Evolutionary conservation across 768 basidiomycete genomes (phyloP), one percentile per base, ranked within the genome.

Genomic region (Kwoniella shandongensis): DNA sequence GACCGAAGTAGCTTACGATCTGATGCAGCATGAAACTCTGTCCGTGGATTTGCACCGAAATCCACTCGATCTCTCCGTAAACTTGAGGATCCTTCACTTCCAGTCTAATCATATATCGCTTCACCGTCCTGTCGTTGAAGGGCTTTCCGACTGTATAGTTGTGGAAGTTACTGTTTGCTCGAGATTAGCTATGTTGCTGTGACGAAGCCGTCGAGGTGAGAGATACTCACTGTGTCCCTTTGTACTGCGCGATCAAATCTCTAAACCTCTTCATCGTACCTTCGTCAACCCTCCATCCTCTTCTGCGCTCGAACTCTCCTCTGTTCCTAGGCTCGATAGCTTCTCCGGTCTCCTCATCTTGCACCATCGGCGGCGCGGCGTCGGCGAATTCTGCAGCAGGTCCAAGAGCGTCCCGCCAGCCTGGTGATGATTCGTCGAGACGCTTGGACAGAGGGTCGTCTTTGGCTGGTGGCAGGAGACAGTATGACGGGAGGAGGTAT

Each of bases 1-100:
- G 32, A 26, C 18, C 13, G 29, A 11, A 50, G 57, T 41, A 49
- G 63, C 70, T 29, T n/a, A 78, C 81, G 51, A 92, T 92, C 81
- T 99, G 96, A 76, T 99, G 94, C 51, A 99, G 78, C 96, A 99
- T 98, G 76, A 99, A 99, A 67, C 90, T 92, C 76, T 99, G 96
- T 0, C 94, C 96, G 72, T 98, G 91, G 74, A 96, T 88, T 58
- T 88, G 80, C 18, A 98, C 86, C 42, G 88, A 88, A 41, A 98
- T 84, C 93, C 94, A 98, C 71, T 99, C 94, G 1, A 88, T 93
- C 36, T 86, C 86, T 20, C 89, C 91, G 60, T 91, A 87, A 2
- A 94, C 88, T 3, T 82, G 84, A n/a, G 94, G 93, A 47, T 94
- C 89, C 5, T 82, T 79, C 15, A 89, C 94, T 76, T 90, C 86